Base-by-base conservation (phyloP, 441 rosid genomes). In the Eutrema salsugineum region DNA sequence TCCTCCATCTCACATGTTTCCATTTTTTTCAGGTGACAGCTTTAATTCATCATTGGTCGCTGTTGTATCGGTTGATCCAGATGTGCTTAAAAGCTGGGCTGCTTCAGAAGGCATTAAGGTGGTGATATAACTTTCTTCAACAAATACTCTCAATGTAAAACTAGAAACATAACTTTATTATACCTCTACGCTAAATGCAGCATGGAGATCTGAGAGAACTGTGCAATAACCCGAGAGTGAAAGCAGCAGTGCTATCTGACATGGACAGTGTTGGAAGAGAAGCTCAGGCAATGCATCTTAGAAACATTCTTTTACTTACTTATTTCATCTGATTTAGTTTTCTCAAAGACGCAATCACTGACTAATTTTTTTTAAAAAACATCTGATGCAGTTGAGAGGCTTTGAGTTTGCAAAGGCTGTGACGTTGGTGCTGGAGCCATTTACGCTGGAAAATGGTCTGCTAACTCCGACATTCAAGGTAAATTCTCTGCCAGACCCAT, bases 381-480 rank as follows among this genome's bases (percentile, higher is more conserved):
- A 15, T 51, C 51, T 38, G 47, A 36, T 68, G 73, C 95, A 96
- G 99, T 81, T 96, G 77, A 83, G 99, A 83, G 99, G 97, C 61
- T 96, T 96, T 19, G 99, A 96, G 86, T 91, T 89, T 76, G 97
- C 83, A 24, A 91, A 96, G 78, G 97, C 97, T 1, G 86, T 90
- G 71, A 91, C 94, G 22, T 72, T 96, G 80, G 97, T 90, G 76
- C 70, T 49, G 3, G 98, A 93, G 75, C 96, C 97, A n/a, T 88
- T 93, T 78, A 83, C 97, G 0, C 8, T 87, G 63, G 99, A 95
- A 73, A 95, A 91, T 44, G 97, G 93, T 62, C 86, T 95, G 51
- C 84, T 91, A 30, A 95, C 98, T 65, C 99, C 99, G 2, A 96
- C 99, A 36, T 87, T 93, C 47, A 96, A 96, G 98, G 99, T 80